phyloP scores from a whole-genome alignment of 306 rosid species.

The Glycyrrhiza uralensis region DNA sequence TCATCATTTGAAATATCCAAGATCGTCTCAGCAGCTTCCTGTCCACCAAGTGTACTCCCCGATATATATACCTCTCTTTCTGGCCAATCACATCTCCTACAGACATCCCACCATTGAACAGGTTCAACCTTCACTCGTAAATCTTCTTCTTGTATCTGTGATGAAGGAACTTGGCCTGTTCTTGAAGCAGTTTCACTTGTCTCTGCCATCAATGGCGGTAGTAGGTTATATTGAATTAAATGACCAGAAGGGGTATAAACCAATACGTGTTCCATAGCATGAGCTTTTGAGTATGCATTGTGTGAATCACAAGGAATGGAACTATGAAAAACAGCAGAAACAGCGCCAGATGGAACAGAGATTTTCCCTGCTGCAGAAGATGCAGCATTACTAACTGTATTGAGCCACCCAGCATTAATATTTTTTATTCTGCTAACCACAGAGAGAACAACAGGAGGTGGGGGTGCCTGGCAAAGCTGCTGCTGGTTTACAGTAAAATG shows the following conservation, averaged over 20 bases:
- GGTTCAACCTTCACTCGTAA: conserved; percentile 89
- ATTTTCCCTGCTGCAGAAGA: conserved; percentile 84
- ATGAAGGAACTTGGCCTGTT: conserved; percentile 46
- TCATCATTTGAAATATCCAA: conserved; percentile 52
- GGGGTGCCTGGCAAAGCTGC: conserved; percentile 60
- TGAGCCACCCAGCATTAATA: conserved; percentile 80
- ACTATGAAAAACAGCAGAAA: conserved; percentile 78
- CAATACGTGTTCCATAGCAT: conserved; percentile 78
- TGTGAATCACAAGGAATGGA: conserved; percentile 51
- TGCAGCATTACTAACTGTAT: conserved; percentile 80
- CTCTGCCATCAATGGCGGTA: conserved; percentile 67
- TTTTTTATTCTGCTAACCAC: conserved; percentile 94
- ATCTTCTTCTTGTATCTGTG: conserved; percentile 78
- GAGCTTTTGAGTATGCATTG: conserved; percentile 36
- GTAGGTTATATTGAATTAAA: conserved; percentile 71
- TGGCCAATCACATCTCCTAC: conserved; percentile 87
- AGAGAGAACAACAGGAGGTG: conserved; percentile 75
- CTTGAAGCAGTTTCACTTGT: conserved; percentile 56
- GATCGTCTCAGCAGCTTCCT: conserved; percentile 40
- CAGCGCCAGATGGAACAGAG: conserved; percentile 79
- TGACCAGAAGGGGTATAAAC: conserved; percentile 84
- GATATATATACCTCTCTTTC: conserved; percentile 69
- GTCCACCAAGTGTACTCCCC: conserved; percentile 45
- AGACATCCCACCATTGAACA: conserved; percentile 95
- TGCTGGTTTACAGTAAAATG: conserved; percentile 60